Evolutionary conservation across 2,329 filamentous ascomycete species (phyloP), one percentile per base, ranked within the genome.

Genomic region (Penicillium hesseltinei): DNA sequence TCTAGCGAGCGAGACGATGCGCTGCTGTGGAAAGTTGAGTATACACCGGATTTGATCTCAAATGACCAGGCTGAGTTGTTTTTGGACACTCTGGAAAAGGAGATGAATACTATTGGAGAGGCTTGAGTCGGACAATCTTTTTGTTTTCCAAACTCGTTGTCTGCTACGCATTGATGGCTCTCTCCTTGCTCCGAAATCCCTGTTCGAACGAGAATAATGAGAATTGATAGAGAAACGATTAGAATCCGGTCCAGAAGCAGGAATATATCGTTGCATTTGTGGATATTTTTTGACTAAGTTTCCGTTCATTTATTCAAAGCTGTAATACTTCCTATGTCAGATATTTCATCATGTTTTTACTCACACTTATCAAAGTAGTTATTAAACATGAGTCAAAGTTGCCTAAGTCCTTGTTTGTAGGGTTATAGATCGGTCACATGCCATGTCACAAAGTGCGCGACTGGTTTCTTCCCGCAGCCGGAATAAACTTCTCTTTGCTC

Each of bases 401-500:
- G 42, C 13, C 2, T 21, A 21, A 21, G 21, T 21, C 21, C 21
- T 23, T 42, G 39, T 23, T 42, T 10, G 2, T 39, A 19, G 35
- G 2, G 40, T 23, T 49, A 49, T 43, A 51, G 40, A 40, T 21
- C 40, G 11, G 31, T 44, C 39, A 51, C 44, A 17, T 45, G 52
- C 47, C 46, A 40, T 43, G 23, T 47, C 29, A 49, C 9, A 35
- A 44, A 35, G 51, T 58, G 66, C 69, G 50, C 50, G 40, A 44
- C 25, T 54, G 70, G 70, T 47, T 25, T 33, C 31, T 61, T 51
- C 43, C 52, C 60, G 54, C 53, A 23, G 60, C 70, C 69, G 70
- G 66, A 72, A 67, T 63, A 67, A 69, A 68, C 65, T 65, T 66
- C 60, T 66, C 62, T 61, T 57, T 50, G 57, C 38, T 25, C 55